Percentiles rank a stretch among this genome's conserved stretches.
phyloP scores from a whole-genome alignment of 2,329 filamentous ascomycete genomes.

The Tolypocladium cylindrosporum region DNA sequence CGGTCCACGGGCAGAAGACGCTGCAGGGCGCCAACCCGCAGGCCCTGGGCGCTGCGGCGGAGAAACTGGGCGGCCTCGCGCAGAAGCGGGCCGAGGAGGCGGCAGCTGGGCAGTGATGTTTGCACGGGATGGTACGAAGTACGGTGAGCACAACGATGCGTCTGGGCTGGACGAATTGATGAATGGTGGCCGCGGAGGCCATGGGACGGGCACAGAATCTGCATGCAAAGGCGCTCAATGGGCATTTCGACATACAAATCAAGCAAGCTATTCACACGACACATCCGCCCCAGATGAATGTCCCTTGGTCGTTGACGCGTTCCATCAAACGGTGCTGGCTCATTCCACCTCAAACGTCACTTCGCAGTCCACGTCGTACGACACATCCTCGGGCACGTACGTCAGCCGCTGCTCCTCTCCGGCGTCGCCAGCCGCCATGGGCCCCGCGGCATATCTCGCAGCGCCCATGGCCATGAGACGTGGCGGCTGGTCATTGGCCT shows the following conservation, averaged over 20 bases:
- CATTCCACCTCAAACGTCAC: neutral
- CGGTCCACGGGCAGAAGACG: conserved; percentile 18
- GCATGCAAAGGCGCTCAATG: neutral
- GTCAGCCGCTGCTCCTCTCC: neutral
- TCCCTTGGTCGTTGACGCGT: no score
- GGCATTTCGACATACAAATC: neutral
- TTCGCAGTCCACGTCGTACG: neutral
- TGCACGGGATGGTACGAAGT: no score
- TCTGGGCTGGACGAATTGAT: neutral
- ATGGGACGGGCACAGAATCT: neutral
- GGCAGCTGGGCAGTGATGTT: neutral
- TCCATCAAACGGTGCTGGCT: neutral
- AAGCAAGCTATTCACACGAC: neutral
- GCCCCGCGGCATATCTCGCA: neutral
- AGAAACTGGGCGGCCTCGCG: conserved; percentile 26
- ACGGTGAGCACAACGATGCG: neutral
- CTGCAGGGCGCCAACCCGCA: conserved; percentile 24
- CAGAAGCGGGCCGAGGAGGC: conserved; percentile 17
- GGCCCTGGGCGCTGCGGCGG: conserved; percentile 20
- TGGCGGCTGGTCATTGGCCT: neutral
- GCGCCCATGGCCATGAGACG: neutral
- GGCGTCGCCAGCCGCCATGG: neutral
- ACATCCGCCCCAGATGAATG: no score
- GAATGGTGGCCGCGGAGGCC: no score
- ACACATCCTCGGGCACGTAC: neutral